Evolutionary conservation across 2,329 filamentous ascomycete species (phyloP).

Genomic region (Colletotrichum nymphaeae): DNA sequence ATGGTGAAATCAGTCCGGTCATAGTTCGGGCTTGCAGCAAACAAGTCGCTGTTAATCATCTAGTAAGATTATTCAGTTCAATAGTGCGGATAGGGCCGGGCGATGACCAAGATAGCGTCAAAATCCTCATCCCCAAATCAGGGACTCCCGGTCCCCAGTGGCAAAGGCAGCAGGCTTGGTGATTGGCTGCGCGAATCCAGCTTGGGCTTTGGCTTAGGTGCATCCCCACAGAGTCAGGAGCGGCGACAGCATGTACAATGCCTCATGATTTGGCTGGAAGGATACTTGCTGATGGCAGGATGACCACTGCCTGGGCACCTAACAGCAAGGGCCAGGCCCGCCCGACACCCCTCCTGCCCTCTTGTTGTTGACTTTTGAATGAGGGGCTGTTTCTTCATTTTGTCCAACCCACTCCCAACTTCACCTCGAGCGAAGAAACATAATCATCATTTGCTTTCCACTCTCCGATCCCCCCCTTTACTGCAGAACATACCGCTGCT

Average conservation of each 20-base stretch:
- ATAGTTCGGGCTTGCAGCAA: background rate
- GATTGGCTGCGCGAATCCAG: slow-evolving; percentile 27
- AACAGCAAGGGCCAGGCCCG: slow-evolving; percentile 36
- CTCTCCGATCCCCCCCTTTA: slow-evolving; percentile 14
- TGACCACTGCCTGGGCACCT: slow-evolving; percentile 30
- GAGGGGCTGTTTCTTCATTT: slow-evolving; percentile 38
- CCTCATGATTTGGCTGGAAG: background rate
- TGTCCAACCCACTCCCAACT: slow-evolving; percentile 36
- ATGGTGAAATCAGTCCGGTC: background rate
- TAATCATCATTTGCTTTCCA: slow-evolving; percentile 32
- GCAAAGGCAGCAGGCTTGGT: slow-evolving; percentile 20
- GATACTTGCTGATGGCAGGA: slow-evolving; percentile 15
- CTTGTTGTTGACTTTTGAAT: slow-evolving; percentile 38
- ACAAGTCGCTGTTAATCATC: background rate
- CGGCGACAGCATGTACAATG: slow-evolving; percentile 7
- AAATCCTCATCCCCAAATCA: slow-evolving; percentile 7
- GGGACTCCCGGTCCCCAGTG: slow-evolving; percentile 24
- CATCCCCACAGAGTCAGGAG: slow-evolving; percentile 13
- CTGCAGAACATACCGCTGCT: slow-evolving; percentile 32
- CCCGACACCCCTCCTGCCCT: slow-evolving; percentile 36
- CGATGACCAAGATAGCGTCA: slow-evolving; percentile 17
- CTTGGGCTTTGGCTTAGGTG: slow-evolving; percentile 26
- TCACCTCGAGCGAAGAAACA: slow-evolving; percentile 33
- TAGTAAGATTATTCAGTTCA: slow-evolving; percentile 5
- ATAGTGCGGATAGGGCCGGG: slow-evolving; percentile 25